A percentile compares a stretch with the other conserved stretches of the same genome.
Conservation (phyloP, 2,329 filamentous ascomycete genomes). For the Colletotrichum cereale region DNA sequence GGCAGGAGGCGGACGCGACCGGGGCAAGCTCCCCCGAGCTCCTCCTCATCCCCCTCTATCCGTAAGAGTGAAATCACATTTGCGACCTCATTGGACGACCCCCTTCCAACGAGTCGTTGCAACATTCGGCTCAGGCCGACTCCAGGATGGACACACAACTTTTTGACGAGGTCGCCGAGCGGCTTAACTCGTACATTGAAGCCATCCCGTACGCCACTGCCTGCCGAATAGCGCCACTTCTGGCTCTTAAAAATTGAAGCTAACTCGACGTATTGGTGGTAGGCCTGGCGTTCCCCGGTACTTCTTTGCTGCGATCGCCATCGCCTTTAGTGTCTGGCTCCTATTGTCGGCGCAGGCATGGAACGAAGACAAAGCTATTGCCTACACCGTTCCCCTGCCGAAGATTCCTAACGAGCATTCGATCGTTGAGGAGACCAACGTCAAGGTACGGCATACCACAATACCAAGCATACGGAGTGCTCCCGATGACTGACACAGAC, state of each 20-base stretch:
- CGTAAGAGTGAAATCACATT: not conserved
- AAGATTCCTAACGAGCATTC: conserved; percentile 69
- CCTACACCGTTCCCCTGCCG: conserved; percentile 73
- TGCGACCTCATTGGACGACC: not conserved
- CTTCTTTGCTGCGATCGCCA: conserved; percentile 46
- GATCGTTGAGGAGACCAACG: conserved; percentile 68
- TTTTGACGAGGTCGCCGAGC: conserved; percentile 27
- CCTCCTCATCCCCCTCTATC: not conserved
- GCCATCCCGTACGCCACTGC: conserved; percentile 32
- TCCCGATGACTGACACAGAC: not conserved
- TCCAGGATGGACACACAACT: conserved; percentile 29
- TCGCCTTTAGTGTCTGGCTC: conserved; percentile 49
- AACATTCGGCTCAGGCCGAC: not conserved
- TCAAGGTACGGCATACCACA: conserved; percentile 62
- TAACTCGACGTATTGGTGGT: not conserved
- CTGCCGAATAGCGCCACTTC: conserved; percentile 23
- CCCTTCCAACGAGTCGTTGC: not conserved
- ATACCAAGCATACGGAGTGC: not conserved
- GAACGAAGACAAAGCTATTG: conserved; percentile 59
- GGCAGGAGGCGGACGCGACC: conserved; percentile 14
- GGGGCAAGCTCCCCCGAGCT: conserved; percentile 35
- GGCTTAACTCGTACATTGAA: conserved; percentile 22
- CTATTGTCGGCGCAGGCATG: conserved; percentile 46
- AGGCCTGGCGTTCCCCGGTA: conserved; percentile 45
- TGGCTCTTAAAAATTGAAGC: not conserved